phyloP scores from a whole-genome alignment of 2,329 filamentous ascomycete species.

The Alternaria triticimaculans region DNA sequence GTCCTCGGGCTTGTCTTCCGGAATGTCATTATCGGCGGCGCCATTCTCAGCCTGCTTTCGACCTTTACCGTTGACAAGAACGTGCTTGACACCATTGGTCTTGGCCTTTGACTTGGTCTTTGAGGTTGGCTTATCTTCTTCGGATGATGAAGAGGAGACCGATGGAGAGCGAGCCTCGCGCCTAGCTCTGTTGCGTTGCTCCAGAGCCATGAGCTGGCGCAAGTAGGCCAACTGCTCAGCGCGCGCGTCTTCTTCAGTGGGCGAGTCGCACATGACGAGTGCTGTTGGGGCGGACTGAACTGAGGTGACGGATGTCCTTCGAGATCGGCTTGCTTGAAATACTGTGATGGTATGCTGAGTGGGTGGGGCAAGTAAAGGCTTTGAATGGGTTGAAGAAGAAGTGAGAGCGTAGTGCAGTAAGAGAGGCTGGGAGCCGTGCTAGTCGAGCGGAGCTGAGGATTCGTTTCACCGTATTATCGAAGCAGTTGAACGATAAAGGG shows the following conservation, averaged over 20 bases:
- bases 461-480: not conserved
- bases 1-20: constrained; percentile 10
- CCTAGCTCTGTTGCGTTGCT: not conserved
- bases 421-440: not conserved
- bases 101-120: not conserved
- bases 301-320: not conserved
- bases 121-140: not conserved
- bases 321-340: not conserved
- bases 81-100: constrained; percentile 18
- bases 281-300: not conserved
- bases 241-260: not conserved
- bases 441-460: not conserved
- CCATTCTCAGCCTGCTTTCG: not conserved
- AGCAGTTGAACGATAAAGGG: not conserved
- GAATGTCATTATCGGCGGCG: not conserved
- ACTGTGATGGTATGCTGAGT: not conserved
- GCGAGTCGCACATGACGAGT: constrained; percentile 8
- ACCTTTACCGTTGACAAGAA: constrained; percentile 19
- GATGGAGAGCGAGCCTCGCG: not conserved
- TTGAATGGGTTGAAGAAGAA: not conserved
- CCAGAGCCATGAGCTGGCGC: not conserved
- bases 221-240: not conserved
- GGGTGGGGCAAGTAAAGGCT: not conserved
- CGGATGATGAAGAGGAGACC: constrained; percentile 11
- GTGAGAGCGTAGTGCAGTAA: not conserved